Evolutionary conservation across 2,329 filamentous ascomycete genomes (phyloP), one percentile per base, ranked within the genome.

Genomic region (Juglanconis sp.): DNA sequence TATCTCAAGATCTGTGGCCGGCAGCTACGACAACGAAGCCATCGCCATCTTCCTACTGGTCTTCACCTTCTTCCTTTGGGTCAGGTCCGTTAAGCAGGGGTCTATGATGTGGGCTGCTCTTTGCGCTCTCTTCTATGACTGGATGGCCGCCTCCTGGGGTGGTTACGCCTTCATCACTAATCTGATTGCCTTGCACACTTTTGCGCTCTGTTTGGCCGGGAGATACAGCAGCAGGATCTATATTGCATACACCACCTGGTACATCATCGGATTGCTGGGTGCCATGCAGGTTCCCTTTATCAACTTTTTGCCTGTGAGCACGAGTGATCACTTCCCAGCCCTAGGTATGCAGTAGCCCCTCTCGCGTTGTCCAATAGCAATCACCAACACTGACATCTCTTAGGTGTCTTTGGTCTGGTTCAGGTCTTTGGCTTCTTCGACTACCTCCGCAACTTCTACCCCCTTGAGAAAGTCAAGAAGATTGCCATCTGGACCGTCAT

Each of bases 221-320:
- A 83, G 95, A 62, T 99, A 96, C 77, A 98, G 93, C 81, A 89
- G 90, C 61, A 87, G 95, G 62, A 81, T 99, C 24, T 99, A 99
- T 70, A 92, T 98, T 71, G 91, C 92, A 72, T 99, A 99, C 77
- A 96, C 91, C 48, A 98, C 94, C 1, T 99, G 96, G 95, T 99
- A 96, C 76, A 92, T 93, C 44, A 82, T 99, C 40, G 95, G 96
- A 62, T 98, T 95, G 65, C 77, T 99, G 75, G 95, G 93, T 58
- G 96, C 92, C 80, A 98, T 99, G 94, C 95, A 99, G 77, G 95
- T 99, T 79, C 95, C 95, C 3, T 99, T 99, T 71, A 96, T 99
- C 59, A 95, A 95, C 61, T 99, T 99, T 81, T 78, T 96, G 77
- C 94, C 95, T 31, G 92, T 99, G 71, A 90, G 92, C 74, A 98